Evolutionary conservation across 2,329 filamentous ascomycete species (phyloP).

Genomic region (Xylariaceae sp.): DNA sequence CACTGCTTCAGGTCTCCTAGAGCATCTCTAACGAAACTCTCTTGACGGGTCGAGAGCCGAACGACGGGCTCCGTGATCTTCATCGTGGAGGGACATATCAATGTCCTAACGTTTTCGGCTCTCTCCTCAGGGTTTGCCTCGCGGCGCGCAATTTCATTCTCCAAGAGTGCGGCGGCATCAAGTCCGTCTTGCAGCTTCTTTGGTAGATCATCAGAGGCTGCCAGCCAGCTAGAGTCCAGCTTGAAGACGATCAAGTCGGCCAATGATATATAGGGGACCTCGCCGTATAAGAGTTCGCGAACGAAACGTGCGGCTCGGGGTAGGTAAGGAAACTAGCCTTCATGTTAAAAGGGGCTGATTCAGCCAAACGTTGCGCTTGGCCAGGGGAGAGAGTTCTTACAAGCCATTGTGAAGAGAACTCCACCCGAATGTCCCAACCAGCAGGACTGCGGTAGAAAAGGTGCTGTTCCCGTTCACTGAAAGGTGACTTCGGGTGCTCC

Average conservation of each 20-base stretch:
- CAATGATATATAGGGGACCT: conserved; percentile 26
- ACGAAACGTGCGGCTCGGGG: conserved; percentile 21
- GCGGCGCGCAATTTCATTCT: conserved; percentile 6
- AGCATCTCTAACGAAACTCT: conserved; percentile 22
- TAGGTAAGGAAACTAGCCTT: conserved; percentile 21
- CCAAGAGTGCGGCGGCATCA: conserved; percentile 25
- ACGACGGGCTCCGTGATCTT: conserved; percentile 4
- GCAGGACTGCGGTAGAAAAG: conserved; percentile 22
- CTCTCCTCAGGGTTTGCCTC: background rate
- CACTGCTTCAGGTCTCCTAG: conserved; percentile 21
- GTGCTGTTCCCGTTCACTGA: conserved; percentile 18
- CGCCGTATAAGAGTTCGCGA: conserved; percentile 19
- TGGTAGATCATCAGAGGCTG: conserved; percentile 14
- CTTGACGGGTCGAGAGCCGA: conserved; percentile 16
- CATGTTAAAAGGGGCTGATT: conserved; percentile 3
- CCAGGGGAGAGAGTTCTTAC: conserved; percentile 21
- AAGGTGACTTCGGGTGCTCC: conserved; percentile 23
- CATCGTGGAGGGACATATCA: background rate
- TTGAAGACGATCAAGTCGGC: conserved; percentile 27
- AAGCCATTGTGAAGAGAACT: conserved; percentile 24
- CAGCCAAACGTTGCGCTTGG: background rate
- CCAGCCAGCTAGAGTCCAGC: conserved; percentile 19
- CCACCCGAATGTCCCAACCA: conserved; percentile 23
- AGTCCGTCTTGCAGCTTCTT: conserved; percentile 24
- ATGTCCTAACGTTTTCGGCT: background rate